Conservation (phyloP, 176 grass and related monocot genomes). For the Pontederia crassipes region DNA sequence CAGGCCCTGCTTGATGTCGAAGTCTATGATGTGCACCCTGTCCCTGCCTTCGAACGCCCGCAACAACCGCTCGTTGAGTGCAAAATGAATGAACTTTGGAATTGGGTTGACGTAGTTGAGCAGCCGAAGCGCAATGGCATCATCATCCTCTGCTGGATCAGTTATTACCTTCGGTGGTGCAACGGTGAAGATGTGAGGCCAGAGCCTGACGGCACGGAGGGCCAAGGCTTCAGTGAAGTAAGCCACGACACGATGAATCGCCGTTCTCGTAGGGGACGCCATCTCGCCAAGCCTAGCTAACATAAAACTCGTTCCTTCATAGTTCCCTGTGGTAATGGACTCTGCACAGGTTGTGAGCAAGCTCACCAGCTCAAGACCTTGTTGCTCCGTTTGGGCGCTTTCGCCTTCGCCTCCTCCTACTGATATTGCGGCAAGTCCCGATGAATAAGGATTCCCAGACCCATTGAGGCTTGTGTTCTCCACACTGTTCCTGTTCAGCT, state of each 20-base stretch:
- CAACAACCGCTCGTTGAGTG: constrained; percentile 57
- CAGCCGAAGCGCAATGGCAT: constrained; percentile 42
- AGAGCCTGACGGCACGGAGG: constrained; percentile 42
- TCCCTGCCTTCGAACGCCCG: constrained; percentile 74
- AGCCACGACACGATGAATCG: constrained; percentile 56
- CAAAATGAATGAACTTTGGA: constrained; percentile 79
- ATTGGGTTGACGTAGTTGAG: constrained; percentile 67
- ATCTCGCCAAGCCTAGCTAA: constrained; percentile 55
- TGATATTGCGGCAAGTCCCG: neutral
- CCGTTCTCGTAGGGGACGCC: constrained; percentile 47
- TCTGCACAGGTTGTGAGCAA: constrained; percentile 56
- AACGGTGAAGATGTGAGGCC: constrained; percentile 63
- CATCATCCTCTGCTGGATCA: constrained; percentile 37
- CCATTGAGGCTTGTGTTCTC: neutral
- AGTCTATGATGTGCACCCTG: constrained; percentile 84
- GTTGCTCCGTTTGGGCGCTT: constrained; percentile 12
- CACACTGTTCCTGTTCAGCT: neutral
- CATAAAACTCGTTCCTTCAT: constrained; percentile 52
- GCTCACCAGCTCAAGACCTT: constrained; percentile 30
- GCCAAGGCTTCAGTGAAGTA: constrained; percentile 77
- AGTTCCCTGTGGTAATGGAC: constrained; percentile 33
- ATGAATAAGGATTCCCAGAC: neutral
- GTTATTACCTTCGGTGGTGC: constrained; percentile 44
- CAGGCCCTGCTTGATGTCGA: constrained; percentile 88
- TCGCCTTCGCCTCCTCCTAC: constrained; percentile 7